phyloP scores from a whole-genome alignment of 2,329 filamentous ascomycete species.

The Curvularia verruculosa region DNA sequence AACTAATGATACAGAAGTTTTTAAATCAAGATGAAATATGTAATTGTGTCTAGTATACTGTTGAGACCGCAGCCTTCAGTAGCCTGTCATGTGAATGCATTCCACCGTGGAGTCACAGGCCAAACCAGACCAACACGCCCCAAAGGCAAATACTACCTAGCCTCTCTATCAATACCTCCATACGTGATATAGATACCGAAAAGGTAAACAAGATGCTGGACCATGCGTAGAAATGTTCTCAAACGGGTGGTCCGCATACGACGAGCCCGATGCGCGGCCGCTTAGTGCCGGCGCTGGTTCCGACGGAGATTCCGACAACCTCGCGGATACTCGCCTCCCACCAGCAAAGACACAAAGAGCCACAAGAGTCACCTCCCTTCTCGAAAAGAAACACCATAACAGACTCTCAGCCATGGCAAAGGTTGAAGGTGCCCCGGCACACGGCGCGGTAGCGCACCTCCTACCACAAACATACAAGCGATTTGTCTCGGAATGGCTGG shows the following conservation, averaged over 20 bases:
- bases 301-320: slow-evolving; percentile 15
- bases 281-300: slow-evolving; percentile 24
- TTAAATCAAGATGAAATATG: neutral
- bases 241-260: neutral
- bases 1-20: neutral
- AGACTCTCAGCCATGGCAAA: slow-evolving; percentile 15
- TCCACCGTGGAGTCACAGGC: too few species aligned
- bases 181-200: neutral
- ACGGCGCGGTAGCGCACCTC: slow-evolving; percentile 71
- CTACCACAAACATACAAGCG: slow-evolving; percentile 86
- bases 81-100: neutral
- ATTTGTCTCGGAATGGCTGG: slow-evolving; percentile 81
- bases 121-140: neutral
- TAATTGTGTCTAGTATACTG: neutral
- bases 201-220: neutral
- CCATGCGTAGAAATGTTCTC: neutral
- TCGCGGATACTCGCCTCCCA: slow-evolving; percentile 8
- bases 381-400: neutral
- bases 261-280: slow-evolving; percentile 20
- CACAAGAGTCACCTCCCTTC: neutral
- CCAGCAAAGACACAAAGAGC: neutral
- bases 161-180: neutral
- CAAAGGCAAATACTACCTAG: neutral
- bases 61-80: too few species aligned
- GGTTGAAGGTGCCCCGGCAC: slow-evolving; percentile 60